Evolutionary conservation across 2,329 filamentous ascomycete species (phyloP).

Genomic region (Neurospora sp.): DNA sequence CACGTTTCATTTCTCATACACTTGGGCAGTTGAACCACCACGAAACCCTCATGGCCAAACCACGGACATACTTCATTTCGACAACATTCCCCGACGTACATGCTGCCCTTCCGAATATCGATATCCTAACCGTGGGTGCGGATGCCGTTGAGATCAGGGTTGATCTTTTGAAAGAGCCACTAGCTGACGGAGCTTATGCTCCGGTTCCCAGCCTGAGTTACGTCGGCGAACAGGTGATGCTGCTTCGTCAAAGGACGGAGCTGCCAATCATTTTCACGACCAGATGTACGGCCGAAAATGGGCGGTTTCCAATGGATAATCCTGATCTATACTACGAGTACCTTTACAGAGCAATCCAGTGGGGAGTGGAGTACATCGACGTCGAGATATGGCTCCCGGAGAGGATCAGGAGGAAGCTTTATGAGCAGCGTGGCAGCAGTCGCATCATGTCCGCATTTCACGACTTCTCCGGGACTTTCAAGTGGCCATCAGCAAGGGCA

Average conservation of each 20-base stretch:
- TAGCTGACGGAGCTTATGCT: slow-evolving; percentile 50
- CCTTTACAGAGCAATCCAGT: slow-evolving; percentile 74
- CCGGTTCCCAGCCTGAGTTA: slow-evolving; percentile 69
- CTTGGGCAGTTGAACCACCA: slow-evolving; percentile 72
- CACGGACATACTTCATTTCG: slow-evolving; percentile 74
- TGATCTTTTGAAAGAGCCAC: slow-evolving; percentile 66
- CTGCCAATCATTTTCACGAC: slow-evolving; percentile 87
- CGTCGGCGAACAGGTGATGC: slow-evolving; percentile 77
- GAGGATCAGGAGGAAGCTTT: slow-evolving; percentile 56
- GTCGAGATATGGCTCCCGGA: slow-evolving; percentile 83
- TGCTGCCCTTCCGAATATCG: slow-evolving; percentile 71
- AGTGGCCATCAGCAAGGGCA: slow-evolving; percentile 67
- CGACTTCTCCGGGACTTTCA: slow-evolving; percentile 76
- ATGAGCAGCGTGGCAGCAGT: slow-evolving; percentile 63
- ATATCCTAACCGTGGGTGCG: slow-evolving; percentile 77
- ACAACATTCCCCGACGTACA: slow-evolving; percentile 82
- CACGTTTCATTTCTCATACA: slow-evolving; percentile 69
- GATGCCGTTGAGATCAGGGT: slow-evolving; percentile 80
- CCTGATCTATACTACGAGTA: slow-evolving; percentile 67
- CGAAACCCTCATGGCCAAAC: slow-evolving; percentile 65
- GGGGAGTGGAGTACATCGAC: slow-evolving; percentile 84
- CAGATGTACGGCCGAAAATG: slow-evolving; percentile 71
- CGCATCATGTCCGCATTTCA: slow-evolving; percentile 89
- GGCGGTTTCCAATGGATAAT: slow-evolving; percentile 74
- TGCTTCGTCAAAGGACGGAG: slow-evolving; percentile 72